Evolutionary conservation across 75 land plant genomes (phyloP).

Genomic region (Chamaecyparis obtusa): DNA sequence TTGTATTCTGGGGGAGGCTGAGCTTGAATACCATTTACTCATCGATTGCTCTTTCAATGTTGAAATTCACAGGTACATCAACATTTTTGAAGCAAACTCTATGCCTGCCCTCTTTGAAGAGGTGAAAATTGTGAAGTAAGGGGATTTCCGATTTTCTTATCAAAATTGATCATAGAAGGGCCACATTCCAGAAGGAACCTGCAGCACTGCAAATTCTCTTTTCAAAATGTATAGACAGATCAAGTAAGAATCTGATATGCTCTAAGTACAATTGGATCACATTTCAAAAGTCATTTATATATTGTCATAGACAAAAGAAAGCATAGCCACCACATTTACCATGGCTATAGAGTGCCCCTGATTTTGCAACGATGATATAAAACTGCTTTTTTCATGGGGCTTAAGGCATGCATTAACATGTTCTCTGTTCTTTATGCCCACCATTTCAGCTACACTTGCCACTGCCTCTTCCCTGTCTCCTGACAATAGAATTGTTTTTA

Average conservation of each 20-base stretch:
- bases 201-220: not conserved
- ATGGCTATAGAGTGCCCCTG: slow-evolving; percentile 81
- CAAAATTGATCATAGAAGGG: not conserved
- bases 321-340: slow-evolving; percentile 33
- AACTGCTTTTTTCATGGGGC: slow-evolving; percentile 67
- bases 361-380: slow-evolving; percentile 59
- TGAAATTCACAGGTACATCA: not conserved
- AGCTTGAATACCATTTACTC: not conserved
- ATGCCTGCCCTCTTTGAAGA: not conserved
- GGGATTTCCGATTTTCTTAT: not conserved
- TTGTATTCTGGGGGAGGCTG: not conserved
- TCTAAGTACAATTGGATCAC: not conserved
- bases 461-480: slow-evolving; percentile 99
- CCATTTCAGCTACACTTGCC: slow-evolving; percentile 63
- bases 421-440: slow-evolving; percentile 53
- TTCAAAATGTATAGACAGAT: not conserved
- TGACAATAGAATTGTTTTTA: slow-evolving; percentile 68
- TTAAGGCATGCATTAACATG: slow-evolving; percentile 50
- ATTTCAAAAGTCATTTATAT: not conserved
- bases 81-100: not conserved
- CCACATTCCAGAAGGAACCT: not conserved
- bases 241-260: not conserved
- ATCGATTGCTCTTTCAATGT: not conserved
- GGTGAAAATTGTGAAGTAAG: not conserved
- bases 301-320: not conserved